phyloP scores from a whole-genome alignment of 176 grass and related monocot species.

The Aegilops sharonensis region DNA sequence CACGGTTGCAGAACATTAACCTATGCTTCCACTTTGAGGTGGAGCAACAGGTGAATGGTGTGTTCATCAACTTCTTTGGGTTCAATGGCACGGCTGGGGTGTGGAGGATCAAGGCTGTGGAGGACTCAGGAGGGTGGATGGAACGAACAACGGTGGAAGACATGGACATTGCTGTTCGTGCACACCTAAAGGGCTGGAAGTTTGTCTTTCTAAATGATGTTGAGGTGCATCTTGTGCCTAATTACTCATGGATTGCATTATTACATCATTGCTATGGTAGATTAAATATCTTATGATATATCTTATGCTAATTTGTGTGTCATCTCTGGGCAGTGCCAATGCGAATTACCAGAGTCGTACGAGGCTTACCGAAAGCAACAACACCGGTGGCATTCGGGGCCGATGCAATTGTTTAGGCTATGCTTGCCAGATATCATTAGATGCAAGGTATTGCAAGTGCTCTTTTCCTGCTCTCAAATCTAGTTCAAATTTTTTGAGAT shows the following conservation, averaged over 20 bases:
- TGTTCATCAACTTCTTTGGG: constrained; percentile 90
- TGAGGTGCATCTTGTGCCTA: constrained; percentile 34
- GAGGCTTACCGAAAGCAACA: constrained; percentile 97
- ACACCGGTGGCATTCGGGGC: constrained; percentile 90
- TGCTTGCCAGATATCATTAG: constrained; percentile 74
- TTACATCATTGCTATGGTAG: background rate
- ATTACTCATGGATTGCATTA: background rate
- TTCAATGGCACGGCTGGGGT: constrained; percentile 96
- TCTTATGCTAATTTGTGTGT: background rate
- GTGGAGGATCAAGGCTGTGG: constrained; percentile 79
- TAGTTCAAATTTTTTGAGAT: background rate
- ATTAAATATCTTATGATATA: background rate
- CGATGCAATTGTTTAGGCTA: constrained; percentile 93
- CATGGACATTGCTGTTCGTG: constrained; percentile 92
- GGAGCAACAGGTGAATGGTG: constrained; percentile 90
- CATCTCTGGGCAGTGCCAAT: constrained; percentile 62
- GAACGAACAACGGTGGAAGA: constrained; percentile 95
- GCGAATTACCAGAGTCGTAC: constrained; percentile 89
- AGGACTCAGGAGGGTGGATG: constrained; percentile 87
- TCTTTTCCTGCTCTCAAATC: background rate
- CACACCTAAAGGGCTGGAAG: constrained; percentile 85
- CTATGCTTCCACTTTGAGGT: constrained; percentile 97
- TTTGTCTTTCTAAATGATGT: constrained; percentile 96
- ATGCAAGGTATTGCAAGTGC: constrained; percentile 60
- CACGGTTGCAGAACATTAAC: constrained; percentile 87